Evolutionary conservation across 352 stramenopile genomes (phyloP).

Genomic region (Phytophthora cryptogea): DNA sequence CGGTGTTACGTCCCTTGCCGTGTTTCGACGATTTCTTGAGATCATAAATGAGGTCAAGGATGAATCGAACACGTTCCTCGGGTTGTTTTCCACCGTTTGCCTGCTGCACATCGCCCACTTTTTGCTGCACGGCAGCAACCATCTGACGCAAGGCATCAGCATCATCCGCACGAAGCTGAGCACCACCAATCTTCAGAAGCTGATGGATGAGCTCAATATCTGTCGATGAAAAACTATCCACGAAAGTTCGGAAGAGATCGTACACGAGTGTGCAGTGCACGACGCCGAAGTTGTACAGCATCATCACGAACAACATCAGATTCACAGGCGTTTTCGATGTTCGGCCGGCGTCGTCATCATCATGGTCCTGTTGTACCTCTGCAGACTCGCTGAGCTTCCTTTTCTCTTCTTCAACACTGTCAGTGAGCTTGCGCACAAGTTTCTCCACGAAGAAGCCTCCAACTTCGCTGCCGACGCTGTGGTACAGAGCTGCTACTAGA

Average conservation of each 20-base stretch:
- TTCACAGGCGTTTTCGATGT: conserved; percentile 79
- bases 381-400: conserved; percentile 21
- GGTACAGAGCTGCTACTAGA: conserved; percentile 73
- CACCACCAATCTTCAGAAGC: conserved; percentile 79
- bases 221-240: conserved; percentile 68
- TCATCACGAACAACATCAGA: conserved; percentile 85
- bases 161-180: conserved; percentile 87
- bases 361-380: conserved; percentile 7
- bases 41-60: conserved; percentile 96
- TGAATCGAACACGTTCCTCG: conserved; percentile 80
- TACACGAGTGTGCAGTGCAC: conserved; percentile 92
- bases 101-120: conserved; percentile 52
- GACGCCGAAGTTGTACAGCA: conserved; percentile 92
- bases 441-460: conserved; percentile 86
- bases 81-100: conserved; percentile 33
- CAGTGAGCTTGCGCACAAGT: conserved; percentile 60
- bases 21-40: conserved; percentile 96
- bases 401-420: conserved; percentile 48
- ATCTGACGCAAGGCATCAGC: conserved; percentile 85
- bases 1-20: conserved; percentile 64
- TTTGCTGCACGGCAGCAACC: conserved; percentile 81
- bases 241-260: conserved; percentile 86
- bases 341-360: conserved; percentile 34
- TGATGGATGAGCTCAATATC: conserved; percentile 91
- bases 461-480: conserved; percentile 78